Evolutionary conservation across 1,139 yeast genomes (phyloP), one percentile per base, ranked within the genome.

Genomic region (Candida frijolesensis): DNA sequence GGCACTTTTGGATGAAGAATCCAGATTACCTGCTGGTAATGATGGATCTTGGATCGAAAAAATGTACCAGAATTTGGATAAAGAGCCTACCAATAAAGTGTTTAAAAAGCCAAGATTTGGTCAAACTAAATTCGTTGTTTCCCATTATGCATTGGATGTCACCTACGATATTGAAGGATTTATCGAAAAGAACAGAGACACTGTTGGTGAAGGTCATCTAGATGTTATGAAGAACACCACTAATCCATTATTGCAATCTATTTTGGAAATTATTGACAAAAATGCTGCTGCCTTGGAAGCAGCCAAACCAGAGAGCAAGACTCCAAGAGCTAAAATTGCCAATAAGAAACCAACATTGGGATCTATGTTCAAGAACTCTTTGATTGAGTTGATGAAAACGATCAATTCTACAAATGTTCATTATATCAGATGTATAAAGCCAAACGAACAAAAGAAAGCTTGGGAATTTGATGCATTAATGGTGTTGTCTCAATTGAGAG

Each of bases 91-190:
- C 44, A 79, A 86, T 59, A 78, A 81, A 60, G 92, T 87, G 29
- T 94, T 92, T 78, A 87, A 89, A 64, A 92, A 91, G 68, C 98
- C 99, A 51, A 83, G 98, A 63, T 90, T 94, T 66, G 97, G 98
- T 22, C 92, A 88, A 69, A 82, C 91, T 39, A 89, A 95, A 59
- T 94, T 94, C 60, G 84, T 92, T 56, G 96, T 94, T 51, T 80
- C 89, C 57, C 99, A 94, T 70, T 94, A 94, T 70, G 99, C 99
- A 16, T 82, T 90, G 67, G 97, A 94, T 63, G 99, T 94, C 42
- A 74, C 91, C 39, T 94, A 94, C 68, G 97, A 92, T 64, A 82
- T 88, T 48, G 97, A 90, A 54, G 98, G 99, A 1, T 94, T 94
- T 65, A 88, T 94, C 62, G 99, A 94, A 70, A 94, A 94, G 78